Conservation (phyloP, 306 rosid genomes). For the Cucurbita maxima region DNA sequence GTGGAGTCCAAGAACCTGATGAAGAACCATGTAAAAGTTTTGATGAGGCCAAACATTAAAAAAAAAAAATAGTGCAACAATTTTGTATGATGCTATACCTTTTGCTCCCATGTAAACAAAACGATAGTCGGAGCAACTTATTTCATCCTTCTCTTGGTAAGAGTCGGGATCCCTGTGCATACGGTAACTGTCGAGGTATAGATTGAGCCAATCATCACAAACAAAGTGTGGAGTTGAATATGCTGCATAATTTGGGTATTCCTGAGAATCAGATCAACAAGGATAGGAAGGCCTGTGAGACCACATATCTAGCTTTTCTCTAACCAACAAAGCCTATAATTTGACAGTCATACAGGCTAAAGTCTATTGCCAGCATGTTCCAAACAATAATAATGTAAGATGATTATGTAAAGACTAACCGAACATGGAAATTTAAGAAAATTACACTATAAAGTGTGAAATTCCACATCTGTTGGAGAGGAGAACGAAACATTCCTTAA, state of each 20-base stretch:
- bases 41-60: background rate
- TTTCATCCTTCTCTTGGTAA: constrained; percentile 37
- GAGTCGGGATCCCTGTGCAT: constrained; percentile 48
- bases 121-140: constrained; percentile 90
- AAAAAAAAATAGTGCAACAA: too few species aligned
- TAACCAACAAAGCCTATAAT: background rate
- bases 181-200: constrained; percentile 63
- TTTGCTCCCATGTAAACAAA: constrained; percentile 83
- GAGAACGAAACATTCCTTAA: too few species aligned
- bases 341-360: background rate
- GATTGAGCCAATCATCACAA: constrained; percentile 90
- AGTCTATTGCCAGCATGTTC: background rate
- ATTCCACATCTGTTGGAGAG: too few species aligned
- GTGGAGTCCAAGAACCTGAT: constrained; percentile 93
- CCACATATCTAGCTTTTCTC: background rate
- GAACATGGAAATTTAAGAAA: background rate
- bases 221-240: constrained; percentile 61
- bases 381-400: background rate
- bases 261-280: constrained; percentile 32
- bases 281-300: constrained; percentile 11
- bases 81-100: constrained; percentile 29
- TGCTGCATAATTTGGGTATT: constrained; percentile 67
- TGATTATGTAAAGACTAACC: background rate
- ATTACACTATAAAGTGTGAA: too few species aligned
- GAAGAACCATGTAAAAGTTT: background rate